A percentile compares a stretch with the other conserved stretches of the same genome.
Evolutionary conservation across 2,329 filamentous ascomycete genomes (phyloP).

Genomic region (Cladosporium sp.): DNA sequence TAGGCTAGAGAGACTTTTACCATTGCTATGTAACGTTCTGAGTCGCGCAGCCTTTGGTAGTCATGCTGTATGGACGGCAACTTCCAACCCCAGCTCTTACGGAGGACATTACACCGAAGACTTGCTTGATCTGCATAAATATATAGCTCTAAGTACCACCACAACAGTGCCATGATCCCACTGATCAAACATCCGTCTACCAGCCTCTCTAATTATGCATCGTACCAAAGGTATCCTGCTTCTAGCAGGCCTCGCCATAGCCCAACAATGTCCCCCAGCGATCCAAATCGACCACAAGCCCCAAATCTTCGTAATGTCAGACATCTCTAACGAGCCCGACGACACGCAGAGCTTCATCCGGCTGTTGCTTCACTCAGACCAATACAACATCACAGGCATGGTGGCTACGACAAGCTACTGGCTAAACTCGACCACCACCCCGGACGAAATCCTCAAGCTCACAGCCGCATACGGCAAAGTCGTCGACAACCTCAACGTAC

Average conservation of each 20-base stretch:
- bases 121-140: neutral
- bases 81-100: neutral
- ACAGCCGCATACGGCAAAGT: conserved; percentile 34
- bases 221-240: neutral
- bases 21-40: neutral
- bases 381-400: conserved; percentile 31
- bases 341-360: conserved; percentile 32
- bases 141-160: neutral
- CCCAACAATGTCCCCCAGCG: conserved; percentile 23
- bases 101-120: neutral
- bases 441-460: conserved; percentile 32
- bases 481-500: conserved; percentile 45
- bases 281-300: conserved; percentile 25
- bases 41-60: neutral
- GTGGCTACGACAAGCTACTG: conserved; percentile 30
- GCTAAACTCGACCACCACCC: conserved; percentile 28
- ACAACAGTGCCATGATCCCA: neutral
- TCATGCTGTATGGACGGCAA: neutral
- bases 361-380: conserved; percentile 28
- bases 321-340: conserved; percentile 34
- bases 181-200: neutral
- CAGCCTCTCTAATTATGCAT: neutral
- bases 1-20: neutral
- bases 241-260: neutral
- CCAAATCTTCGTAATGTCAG: conserved; percentile 32